These are phyloP conservation scores for Themeda triandra DNA, from an alignment of 176 grass and related monocot species.

Conservation along the genomic window DNA sequence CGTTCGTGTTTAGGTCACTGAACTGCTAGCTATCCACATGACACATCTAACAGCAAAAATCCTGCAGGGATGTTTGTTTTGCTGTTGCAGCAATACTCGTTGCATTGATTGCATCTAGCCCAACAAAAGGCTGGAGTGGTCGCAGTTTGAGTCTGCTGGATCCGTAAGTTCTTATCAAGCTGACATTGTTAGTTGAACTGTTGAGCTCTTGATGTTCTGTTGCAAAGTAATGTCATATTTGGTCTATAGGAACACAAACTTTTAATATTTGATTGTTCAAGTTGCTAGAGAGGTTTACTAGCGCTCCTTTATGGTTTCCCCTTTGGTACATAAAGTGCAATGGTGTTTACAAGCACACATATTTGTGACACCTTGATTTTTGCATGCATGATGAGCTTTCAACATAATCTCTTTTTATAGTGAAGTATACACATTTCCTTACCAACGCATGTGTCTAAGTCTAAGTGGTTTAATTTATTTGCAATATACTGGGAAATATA, in stretches of 20 bases:
- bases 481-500: background rate
- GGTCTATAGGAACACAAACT: background rate
- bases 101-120: constrained; percentile 95
- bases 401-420: background rate
- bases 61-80: constrained; percentile 73
- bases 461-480: background rate
- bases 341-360: background rate
- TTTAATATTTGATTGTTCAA: background rate
- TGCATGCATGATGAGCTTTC: background rate
- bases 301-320: background rate
- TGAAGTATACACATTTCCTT: background rate
- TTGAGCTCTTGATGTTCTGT: background rate
- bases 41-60: constrained; percentile 17
- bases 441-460: background rate
- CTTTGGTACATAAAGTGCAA: background rate
- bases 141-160: constrained; percentile 99
- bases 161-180: constrained; percentile 65
- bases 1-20: background rate
- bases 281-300: background rate
- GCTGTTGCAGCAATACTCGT: constrained; percentile 74
- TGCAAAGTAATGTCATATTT: background rate
- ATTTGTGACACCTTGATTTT: background rate
- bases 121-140: constrained; percentile 99
- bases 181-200: background rate
- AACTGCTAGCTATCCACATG: background rate